Evolutionary conservation across 495 filamentous ascomycete species (phyloP).

Genomic region (Penicillium taxi): DNA sequence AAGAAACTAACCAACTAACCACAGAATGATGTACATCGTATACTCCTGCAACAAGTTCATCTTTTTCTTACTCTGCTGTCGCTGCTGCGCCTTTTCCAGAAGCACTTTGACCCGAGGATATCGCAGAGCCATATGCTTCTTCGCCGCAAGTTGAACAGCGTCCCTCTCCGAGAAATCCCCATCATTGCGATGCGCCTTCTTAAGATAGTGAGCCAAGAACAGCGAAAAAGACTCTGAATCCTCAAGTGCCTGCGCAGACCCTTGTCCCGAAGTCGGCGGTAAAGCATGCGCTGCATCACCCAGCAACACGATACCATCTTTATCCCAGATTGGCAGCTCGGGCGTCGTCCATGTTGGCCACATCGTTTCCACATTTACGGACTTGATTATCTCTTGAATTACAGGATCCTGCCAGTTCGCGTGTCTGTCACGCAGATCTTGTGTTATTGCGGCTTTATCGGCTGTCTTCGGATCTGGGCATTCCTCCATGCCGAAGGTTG

Average conservation of each 20-base stretch:
- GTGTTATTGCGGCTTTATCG: background rate
- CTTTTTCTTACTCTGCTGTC: constrained; percentile 3
- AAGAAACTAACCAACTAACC: constrained; percentile 7
- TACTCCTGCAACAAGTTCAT: constrained; percentile 6
- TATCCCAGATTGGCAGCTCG: constrained; percentile 4
- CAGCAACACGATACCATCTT: constrained; percentile 6
- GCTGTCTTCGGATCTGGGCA: constrained; percentile 5
- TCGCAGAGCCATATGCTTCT: constrained; percentile 3
- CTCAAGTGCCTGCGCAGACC: constrained; percentile 6
- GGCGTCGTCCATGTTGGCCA: constrained; percentile 8
- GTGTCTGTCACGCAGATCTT: constrained; percentile 1
- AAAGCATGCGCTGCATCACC: constrained; percentile 9
- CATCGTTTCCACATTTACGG: constrained; percentile 5
- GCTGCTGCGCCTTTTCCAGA: constrained; percentile 1
- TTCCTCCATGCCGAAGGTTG: constrained; percentile 4
- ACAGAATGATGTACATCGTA: constrained; percentile 7
- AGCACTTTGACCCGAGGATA: constrained; percentile 4
- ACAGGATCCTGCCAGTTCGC: constrained; percentile 7
- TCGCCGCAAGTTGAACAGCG: constrained; percentile 4
- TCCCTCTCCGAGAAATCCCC: constrained; percentile 2
- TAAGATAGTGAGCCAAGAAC: constrained; percentile 3
- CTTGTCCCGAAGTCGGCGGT: constrained; percentile 8
- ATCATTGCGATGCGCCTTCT: background rate
- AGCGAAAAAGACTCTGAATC: constrained; percentile 3
- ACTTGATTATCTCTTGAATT: constrained; percentile 3